phyloP scores from a whole-genome alignment of 2,329 filamentous ascomycete species.

The Hypoxylon sp. region DNA sequence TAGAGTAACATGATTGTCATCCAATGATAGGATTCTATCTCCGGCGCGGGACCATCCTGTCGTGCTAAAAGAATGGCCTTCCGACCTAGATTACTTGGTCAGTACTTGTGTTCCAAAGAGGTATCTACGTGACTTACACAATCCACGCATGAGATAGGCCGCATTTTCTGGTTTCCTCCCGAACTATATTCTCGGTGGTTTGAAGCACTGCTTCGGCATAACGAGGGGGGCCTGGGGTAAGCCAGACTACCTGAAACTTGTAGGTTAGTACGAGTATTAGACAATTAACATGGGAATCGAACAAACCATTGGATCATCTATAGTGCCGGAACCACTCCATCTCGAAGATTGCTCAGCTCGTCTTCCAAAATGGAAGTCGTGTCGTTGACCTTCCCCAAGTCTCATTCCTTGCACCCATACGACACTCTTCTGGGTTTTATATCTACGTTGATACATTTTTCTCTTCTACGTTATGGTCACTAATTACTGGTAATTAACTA shows the following conservation, averaged over 20 bases:
- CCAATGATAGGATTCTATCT: slow-evolving; percentile 1
- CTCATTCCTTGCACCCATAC: slow-evolving; percentile 21
- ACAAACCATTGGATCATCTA: slow-evolving; percentile 18
- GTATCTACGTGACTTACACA: slow-evolving; percentile 11
- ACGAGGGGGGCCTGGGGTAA: background rate
- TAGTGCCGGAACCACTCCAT: slow-evolving; percentile 6
- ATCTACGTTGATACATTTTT: background rate
- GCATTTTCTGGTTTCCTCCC: background rate
- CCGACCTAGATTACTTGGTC: slow-evolving; percentile 4
- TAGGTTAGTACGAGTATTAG: too few relatives aligned
- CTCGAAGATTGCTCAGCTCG: background rate
- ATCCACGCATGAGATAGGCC: slow-evolving; percentile 27
- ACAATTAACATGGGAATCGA: background rate
- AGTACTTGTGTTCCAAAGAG: background rate
- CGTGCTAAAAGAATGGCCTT: slow-evolving; percentile 14
- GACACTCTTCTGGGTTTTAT: background rate
- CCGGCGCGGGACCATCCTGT: background rate
- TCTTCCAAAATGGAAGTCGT: background rate
- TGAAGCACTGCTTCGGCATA: background rate
- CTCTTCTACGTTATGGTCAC: too few relatives aligned
- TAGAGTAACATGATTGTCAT: slow-evolving; percentile 38
- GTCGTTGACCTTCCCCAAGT: slow-evolving; percentile 4
- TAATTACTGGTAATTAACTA: too few relatives aligned
- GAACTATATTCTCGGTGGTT: slow-evolving; percentile 6
- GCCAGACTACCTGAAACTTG: slow-evolving; percentile 13